Conservation (phyloP, 2,329 filamentous ascomycete species). For the Bisporella sp. region DNA sequence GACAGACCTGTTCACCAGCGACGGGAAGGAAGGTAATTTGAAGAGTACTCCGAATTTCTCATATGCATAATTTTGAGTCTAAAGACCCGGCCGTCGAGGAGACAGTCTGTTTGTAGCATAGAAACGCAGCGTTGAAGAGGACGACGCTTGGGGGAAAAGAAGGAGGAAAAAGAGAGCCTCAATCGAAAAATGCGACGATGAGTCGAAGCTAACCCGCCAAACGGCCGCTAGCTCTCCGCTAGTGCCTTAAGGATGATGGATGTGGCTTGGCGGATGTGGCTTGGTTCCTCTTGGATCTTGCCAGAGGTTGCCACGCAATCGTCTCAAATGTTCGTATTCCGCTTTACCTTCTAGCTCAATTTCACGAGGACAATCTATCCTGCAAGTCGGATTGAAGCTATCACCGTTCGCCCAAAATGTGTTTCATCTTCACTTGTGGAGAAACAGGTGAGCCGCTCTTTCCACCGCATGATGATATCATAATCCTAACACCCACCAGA, state of each 20-base stretch:
- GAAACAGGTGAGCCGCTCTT: constrained; percentile 21
- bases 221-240: too few relatives aligned
- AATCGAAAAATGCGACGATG: too few relatives aligned
- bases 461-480: background rate
- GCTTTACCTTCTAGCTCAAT: too few relatives aligned
- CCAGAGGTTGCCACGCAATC: too few relatives aligned
- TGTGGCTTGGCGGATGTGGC: too few relatives aligned
- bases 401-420: constrained; percentile 1
- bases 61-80: constrained; percentile 54
- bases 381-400: too few relatives aligned
- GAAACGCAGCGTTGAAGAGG: constrained; percentile 92
- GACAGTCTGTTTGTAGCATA: constrained; percentile 75
- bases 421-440: constrained; percentile 20
- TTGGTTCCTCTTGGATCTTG: too few relatives aligned
- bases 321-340: too few relatives aligned
- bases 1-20: constrained; percentile 55
- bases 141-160: constrained; percentile 59
- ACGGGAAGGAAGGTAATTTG: constrained; percentile 44
- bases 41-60: constrained; percentile 99
- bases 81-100: constrained; percentile 24
- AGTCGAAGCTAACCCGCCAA: too few relatives aligned
- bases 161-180: constrained; percentile 3
- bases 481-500: constrained; percentile 13
- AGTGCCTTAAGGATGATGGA: too few relatives aligned
- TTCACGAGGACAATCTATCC: too few relatives aligned